A percentile compares a stretch with the other conserved stretches of the same genome.
Conservation (phyloP, 2,329 filamentous ascomycete genomes). For the Lasiodiplodia theobromae region DNA sequence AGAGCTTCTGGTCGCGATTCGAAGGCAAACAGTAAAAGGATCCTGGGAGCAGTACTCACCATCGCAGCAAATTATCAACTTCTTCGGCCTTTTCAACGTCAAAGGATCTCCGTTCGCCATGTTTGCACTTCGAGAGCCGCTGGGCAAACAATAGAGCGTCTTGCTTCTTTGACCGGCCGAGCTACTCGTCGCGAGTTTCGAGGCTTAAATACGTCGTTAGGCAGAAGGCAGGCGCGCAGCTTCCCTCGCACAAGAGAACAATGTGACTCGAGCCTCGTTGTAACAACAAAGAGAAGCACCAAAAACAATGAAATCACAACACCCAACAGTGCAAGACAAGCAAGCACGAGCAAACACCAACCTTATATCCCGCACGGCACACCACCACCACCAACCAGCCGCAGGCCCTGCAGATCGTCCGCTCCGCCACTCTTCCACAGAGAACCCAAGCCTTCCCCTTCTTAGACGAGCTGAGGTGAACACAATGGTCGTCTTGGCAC, state of each 20-base stretch:
- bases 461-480: slow-evolving; percentile 8
- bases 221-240: background rate
- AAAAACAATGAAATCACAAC: background rate
- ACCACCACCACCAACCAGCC: background rate
- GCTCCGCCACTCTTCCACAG: background rate
- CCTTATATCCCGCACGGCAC: background rate
- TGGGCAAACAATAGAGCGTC: background rate
- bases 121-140: no score
- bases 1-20: no score
- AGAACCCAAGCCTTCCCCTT: background rate
- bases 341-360: background rate
- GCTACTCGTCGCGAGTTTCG: background rate
- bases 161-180: background rate
- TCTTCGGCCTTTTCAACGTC: slow-evolving; percentile 20
- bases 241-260: background rate
- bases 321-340: no score
- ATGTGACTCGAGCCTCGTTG: background rate
- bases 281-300: background rate
- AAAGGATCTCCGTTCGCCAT: background rate
- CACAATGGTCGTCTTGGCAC: background rate
- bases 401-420: background rate
- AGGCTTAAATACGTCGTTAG: background rate
- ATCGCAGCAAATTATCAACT: slow-evolving; percentile 28
- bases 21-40: background rate
- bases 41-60: slow-evolving; percentile 7